These are phyloP conservation scores for Silene noctiflora DNA, from an alignment of 179 eudicot species.

Conservation along the genomic window DNA sequence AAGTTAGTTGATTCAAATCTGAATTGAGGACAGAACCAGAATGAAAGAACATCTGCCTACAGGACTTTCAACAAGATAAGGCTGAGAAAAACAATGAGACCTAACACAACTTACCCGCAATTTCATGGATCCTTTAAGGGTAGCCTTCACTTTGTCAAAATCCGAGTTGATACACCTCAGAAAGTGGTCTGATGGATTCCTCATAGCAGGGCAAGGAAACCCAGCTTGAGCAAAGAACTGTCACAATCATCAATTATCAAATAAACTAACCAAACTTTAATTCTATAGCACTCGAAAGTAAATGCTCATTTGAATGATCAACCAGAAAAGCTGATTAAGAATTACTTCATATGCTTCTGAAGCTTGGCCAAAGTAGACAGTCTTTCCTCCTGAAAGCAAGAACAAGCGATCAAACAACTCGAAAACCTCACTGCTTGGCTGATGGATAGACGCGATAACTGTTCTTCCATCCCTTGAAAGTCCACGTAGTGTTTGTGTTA, in stretches of 20 bases:
- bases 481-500: conserved; percentile 80
- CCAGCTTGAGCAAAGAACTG: conserved; percentile 99
- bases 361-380: conserved; percentile 91
- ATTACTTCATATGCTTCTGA: conserved; percentile 87
- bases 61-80: no score
- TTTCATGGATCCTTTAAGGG: conserved; percentile 97
- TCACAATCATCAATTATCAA: conserved; percentile 14
- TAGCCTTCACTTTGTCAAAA: conserved; percentile 95
- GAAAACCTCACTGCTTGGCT: conserved; percentile 98
- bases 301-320: neutral
- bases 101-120: conserved; percentile 49
- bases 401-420: conserved; percentile 93
- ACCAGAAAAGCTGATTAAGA: neutral
- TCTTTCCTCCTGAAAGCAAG: conserved; percentile 93
- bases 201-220: conserved; percentile 92
- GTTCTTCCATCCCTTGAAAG: conserved; percentile 93
- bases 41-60: neutral
- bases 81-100: neutral
- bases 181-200: conserved; percentile 98
- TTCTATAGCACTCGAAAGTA: neutral
- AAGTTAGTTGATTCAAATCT: no score
- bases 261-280: neutral
- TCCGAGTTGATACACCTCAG: conserved; percentile 93
- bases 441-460: conserved; percentile 93
- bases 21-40: no score